These are phyloP conservation scores for Rhododendron kiyosumense DNA, from an alignment of 148 eudicot species.

Conservation along the genomic window DNA sequence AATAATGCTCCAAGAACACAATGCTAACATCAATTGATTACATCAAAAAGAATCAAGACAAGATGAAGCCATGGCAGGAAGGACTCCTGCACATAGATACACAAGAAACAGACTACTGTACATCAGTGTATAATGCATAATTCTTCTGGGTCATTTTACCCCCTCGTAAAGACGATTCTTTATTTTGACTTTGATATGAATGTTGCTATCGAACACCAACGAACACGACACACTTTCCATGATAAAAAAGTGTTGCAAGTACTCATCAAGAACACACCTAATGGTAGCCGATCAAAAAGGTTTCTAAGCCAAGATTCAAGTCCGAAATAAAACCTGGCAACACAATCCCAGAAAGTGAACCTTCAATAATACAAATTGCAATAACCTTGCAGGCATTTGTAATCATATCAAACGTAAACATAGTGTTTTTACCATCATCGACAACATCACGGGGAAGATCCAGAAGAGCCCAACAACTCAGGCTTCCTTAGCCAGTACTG, in stretches of 20 bases:
- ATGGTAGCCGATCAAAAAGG: not conserved
- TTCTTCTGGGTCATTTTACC: not conserved
- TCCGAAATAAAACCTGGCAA: not conserved
- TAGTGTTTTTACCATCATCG: slow-evolving; percentile 12
- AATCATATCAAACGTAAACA: not conserved
- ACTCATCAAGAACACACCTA: not conserved
- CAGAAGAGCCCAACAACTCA: slow-evolving; percentile 42
- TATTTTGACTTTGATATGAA: not conserved
- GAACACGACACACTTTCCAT: not conserved
- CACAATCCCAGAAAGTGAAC: not conserved
- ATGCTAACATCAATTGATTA: not conserved
- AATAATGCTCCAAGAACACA: not conserved
- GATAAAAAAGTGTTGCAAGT: not conserved
- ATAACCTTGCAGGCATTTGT: not conserved
- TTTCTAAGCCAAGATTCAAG: not conserved
- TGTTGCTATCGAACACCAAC: not conserved
- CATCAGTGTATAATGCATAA: not conserved
- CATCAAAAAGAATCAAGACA: not conserved
- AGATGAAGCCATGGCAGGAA: not conserved
- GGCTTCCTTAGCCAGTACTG: slow-evolving; percentile 79
- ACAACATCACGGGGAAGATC: slow-evolving; percentile 2
- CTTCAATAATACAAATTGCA: not conserved
- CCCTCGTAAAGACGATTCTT: not conserved
- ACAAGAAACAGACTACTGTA: not conserved
- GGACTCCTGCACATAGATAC: not conserved